Evolutionary conservation across 2,329 filamentous ascomycete species (phyloP), one percentile per base, ranked within the genome.

Genomic region (Sporothrix curviconia): DNA sequence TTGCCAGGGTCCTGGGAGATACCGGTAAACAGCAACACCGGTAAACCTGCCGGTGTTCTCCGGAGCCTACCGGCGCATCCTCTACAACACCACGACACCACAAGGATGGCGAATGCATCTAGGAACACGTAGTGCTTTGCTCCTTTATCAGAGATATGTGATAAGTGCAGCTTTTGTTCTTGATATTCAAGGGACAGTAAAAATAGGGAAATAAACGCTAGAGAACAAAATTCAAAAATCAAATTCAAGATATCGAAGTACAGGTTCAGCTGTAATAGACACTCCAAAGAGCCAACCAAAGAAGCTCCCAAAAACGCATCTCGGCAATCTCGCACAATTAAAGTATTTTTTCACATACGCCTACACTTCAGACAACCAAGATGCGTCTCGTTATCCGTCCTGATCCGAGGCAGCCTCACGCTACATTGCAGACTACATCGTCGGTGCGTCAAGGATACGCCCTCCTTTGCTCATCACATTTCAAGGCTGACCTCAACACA

Each of bases 301-400:
- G 12, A 6, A 46, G 11, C 28, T 2, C 25, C 22, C 7, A 44
- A n/a, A 42, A 37, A 11, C 17, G 11, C 7, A 3, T 22, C 8
- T 9, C 3, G 5, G 3, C 24, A 46, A 46, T 7, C 32, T 34
- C 32, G 14, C 32, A 34, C n/a, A n/a, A n/a, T n/a, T n/a, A n/a
- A n/a, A n/a, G n/a, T n/a, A n/a, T n/a, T n/a, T n/a, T n/a, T n/a
- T n/a, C n/a, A 52, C 34, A 40, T 17, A 28, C 22, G 5, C 7
- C 15, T 37, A 15, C 9, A 15, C 37, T 15, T 8, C 3, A 42
- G 14, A 25, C 39, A 28, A 3, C 9, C 64, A 66, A 59, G 59
- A 89, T 86, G 86, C 82, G 86, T 72, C 82, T 90, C 64, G 87
- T 90, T 68, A 83, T 89, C 65, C 77, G 85, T 66, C 81, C 88